Conservation (phyloP, 192 early-diverging fungal species). For the Coemansia biformis region DNA sequence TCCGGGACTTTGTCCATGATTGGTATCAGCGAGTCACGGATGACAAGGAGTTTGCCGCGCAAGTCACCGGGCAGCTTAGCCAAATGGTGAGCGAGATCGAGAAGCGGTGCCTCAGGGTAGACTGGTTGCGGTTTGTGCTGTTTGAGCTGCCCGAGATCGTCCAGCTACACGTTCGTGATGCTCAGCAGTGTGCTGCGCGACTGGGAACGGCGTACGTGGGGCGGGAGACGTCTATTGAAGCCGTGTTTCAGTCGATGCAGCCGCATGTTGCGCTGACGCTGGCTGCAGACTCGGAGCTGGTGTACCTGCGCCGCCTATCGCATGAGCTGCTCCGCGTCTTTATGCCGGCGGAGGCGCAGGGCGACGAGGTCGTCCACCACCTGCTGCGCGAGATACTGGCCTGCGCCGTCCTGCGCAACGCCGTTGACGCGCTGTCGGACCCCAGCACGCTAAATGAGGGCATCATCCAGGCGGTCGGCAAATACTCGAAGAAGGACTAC, state of each 20-base stretch:
- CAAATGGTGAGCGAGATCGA: constrained; percentile 36
- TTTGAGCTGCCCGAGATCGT: constrained; percentile 43
- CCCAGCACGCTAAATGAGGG: constrained; percentile 45
- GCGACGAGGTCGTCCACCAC: constrained; percentile 37
- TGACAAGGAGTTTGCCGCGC: constrained; percentile 36
- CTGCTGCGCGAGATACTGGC: constrained; percentile 46
- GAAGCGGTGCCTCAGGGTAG: constrained; percentile 23
- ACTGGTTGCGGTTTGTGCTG: constrained; percentile 41
- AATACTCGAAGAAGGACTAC: constrained; percentile 39
- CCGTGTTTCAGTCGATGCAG: constrained; percentile 47
- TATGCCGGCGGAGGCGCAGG: constrained; percentile 42
- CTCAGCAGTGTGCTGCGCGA: constrained; percentile 39
- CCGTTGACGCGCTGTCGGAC: constrained; percentile 35
- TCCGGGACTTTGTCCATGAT: constrained; percentile 43
- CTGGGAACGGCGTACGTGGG: constrained; percentile 44
- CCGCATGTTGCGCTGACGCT: constrained; percentile 41
- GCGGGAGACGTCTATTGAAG: constrained; percentile 36
- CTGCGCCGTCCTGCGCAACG: constrained; percentile 48
- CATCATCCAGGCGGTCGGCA: constrained; percentile 36
- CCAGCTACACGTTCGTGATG: constrained; percentile 40
- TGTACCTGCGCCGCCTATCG: constrained; percentile 39
- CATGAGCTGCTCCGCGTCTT: constrained; percentile 34
- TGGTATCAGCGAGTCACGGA: constrained; percentile 45
- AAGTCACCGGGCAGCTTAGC: constrained; percentile 27
- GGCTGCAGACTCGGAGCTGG: constrained; percentile 46